Evolutionary conservation across 2,329 filamentous ascomycete genomes (phyloP), one percentile per base, ranked within the genome.

Genomic region (Colletotrichum cuscutae): DNA sequence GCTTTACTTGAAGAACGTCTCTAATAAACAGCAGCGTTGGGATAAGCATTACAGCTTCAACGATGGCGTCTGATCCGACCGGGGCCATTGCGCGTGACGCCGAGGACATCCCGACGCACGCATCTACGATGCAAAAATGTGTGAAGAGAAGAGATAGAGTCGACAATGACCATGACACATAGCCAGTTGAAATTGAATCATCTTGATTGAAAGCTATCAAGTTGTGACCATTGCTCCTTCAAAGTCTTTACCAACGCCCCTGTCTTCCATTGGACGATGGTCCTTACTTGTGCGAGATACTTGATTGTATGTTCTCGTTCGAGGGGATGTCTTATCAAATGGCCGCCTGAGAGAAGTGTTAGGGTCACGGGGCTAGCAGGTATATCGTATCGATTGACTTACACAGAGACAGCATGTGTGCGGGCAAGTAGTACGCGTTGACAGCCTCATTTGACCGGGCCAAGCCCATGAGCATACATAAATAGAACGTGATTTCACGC

Each of bases 351-450:
- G 15, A 28, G 11, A 3, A 1, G 1, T 11, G 6, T 71, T 22
- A 62, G 72, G 28, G 46, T n/a, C 8, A 11, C 4, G 12, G 0
- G 32, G 2, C n/a, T 3, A 52, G 49, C 54, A 1, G 6, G 2
- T 19, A 19, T 15, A 9, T 7, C 2, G 11, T 11, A 26, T 4
- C 6, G 2, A 1, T 4, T 1, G 9, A 61, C 70, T 71, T 68
- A 77, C 76, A 77, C 3, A 77, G 9, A 12, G 74, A 75, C 4
- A 77, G 52, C 75, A 77, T 77, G 19, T 77, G 76, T 5, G 66
- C 67, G 6, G 76, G 76, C 1, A 77, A 42, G 28, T 77, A 76
- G 15, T 75, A 77, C 8, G 76, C 73, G 46, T 77, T 76, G 0
- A 75, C 68, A 6, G 68, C 68, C 35, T 75, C 74, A n/a, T 77